Evolutionary conservation across 768 basidiomycete species (phyloP).

Genomic region (Tylopilus sp.): DNA sequence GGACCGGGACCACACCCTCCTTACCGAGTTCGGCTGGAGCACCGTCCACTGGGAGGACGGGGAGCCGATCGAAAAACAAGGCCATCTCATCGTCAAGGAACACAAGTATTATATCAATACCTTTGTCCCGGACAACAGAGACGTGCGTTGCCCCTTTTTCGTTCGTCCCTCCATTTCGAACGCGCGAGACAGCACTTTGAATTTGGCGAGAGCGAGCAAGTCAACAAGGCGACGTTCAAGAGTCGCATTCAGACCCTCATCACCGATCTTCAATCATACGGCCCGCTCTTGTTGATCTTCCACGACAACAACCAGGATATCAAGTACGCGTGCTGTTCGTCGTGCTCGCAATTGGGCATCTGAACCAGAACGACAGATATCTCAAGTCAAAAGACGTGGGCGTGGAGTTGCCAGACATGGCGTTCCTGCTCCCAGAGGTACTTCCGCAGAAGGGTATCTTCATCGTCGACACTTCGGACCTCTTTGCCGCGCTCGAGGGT

Average conservation of each 20-base stretch:
- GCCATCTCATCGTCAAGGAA: conserved; percentile 66
- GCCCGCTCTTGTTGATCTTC: conserved; percentile 75
- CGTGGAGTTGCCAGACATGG: conserved; percentile 50
- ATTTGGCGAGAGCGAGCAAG: conserved; percentile 59
- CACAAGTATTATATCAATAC: conserved; percentile 54
- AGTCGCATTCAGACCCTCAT: conserved; percentile 48
- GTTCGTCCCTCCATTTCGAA: not conserved
- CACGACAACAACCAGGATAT: conserved; percentile 78
- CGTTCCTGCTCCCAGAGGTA: conserved; percentile 55
- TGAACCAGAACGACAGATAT: conserved; percentile 39
- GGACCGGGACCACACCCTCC: conserved; percentile 68
- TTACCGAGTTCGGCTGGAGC: conserved; percentile 86
- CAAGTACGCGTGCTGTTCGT: conserved; percentile 42
- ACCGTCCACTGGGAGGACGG: conserved; percentile 54
- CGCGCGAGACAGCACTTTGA: conserved; percentile 49
- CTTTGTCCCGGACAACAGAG: conserved; percentile 61
- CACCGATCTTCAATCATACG: conserved; percentile 35
- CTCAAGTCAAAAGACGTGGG: conserved; percentile 49
- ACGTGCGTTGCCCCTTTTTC: conserved; percentile 38
- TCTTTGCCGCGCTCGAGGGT: conserved; percentile 75
- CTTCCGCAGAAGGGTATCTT: conserved; percentile 53
- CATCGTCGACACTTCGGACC: conserved; percentile 68
- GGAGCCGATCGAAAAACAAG: conserved; percentile 43
- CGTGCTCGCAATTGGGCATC: not conserved
- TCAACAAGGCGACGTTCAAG: conserved; percentile 52